phyloP scores from a whole-genome alignment of 805 yeast genomes.

The Lachancea nothofagi region DNA sequence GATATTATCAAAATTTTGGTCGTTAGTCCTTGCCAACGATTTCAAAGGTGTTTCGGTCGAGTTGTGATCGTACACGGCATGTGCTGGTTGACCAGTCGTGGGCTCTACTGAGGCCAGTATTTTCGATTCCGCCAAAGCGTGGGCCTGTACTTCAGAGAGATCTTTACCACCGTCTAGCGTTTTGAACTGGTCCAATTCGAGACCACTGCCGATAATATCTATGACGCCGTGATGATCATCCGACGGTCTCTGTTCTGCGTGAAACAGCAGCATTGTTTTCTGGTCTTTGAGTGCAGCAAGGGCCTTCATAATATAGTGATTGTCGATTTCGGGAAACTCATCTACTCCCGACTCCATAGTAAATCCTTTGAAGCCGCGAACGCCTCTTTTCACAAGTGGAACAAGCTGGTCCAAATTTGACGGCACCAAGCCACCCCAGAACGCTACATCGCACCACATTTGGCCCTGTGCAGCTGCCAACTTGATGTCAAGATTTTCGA shows the following conservation, averaged over 20 bases:
- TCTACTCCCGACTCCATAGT: conserved; percentile 94
- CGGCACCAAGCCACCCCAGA: conserved; percentile 96
- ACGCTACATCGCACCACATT: conserved; percentile 89
- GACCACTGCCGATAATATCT: conserved; percentile 21
- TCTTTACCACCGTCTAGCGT: conserved; percentile 19
- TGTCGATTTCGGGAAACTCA: conserved; percentile 80
- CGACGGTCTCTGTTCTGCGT: conserved; percentile 77
- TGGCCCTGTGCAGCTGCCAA: conserved; percentile 73
- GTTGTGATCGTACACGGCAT: conserved; percentile 28
- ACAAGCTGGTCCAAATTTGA: conserved; percentile 60
- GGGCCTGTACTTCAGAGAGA: conserved; percentile 46
- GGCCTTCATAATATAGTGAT: conserved; percentile 60
- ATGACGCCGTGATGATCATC: conserved; percentile 31
- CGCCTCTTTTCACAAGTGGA: conserved; percentile 80
- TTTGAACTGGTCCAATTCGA: conserved; percentile 6
- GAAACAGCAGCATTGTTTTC: conserved; percentile 79
- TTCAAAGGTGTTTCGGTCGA: conserved; percentile 35
- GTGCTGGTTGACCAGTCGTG: conserved; percentile 40
- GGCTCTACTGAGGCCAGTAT: conserved; percentile 57
- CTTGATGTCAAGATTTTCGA: conserved; percentile 68
- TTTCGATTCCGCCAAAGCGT: conserved; percentile 51
- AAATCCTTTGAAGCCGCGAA: conserved; percentile 90
- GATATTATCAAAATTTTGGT: conserved; percentile 38
- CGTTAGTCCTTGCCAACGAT: conserved; percentile 38
- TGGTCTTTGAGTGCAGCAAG: conserved; percentile 56